Conservation (phyloP, 768 basidiomycete species). For the Boletus barrowsii region DNA sequence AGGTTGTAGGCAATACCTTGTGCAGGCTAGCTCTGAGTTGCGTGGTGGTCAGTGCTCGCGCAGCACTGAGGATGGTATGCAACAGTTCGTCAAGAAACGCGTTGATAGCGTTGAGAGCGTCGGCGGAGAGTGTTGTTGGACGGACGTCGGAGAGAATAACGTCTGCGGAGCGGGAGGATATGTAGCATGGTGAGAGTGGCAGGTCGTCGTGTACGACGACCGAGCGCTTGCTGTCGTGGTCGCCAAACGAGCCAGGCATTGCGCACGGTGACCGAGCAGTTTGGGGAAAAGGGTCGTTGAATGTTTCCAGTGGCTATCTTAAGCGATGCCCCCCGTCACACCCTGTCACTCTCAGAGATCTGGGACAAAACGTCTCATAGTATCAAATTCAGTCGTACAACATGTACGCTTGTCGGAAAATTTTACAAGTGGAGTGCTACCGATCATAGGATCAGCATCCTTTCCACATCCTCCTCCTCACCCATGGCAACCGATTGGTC, state of each 20-base stretch:
- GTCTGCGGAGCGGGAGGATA: constrained; percentile 82
- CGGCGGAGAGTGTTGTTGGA: constrained; percentile 78
- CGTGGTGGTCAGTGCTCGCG: constrained; percentile 70
- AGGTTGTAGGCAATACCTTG: constrained; percentile 68
- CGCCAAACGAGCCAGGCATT: constrained; percentile 48
- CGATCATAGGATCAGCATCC: constrained; percentile 16
- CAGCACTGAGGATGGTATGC: constrained; percentile 61
- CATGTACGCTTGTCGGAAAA: too few relatives aligned
- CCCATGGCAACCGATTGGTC: not conserved
- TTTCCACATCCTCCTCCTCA: constrained; percentile 24
- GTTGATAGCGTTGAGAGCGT: constrained; percentile 79
- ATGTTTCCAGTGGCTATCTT: constrained; percentile 14
- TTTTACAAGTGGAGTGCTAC: not conserved
- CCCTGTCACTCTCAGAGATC: constrained; percentile 1
- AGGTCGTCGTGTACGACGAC: constrained; percentile 3
- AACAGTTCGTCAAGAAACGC: constrained; percentile 82
- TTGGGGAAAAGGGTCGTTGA: constrained; percentile 11
- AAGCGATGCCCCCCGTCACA: constrained; percentile 18
- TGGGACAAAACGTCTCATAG: too few relatives aligned
- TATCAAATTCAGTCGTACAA: constrained; percentile 1
- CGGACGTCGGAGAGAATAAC: constrained; percentile 90
- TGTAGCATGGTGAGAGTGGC: constrained; percentile 61
- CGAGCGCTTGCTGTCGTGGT: constrained; percentile 25
- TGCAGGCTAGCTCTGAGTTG: constrained; percentile 70
- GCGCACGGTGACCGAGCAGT: constrained; percentile 20